Conservation (phyloP, 1,139 yeast species). For the Scheffersomyces illinoinensis region DNA sequence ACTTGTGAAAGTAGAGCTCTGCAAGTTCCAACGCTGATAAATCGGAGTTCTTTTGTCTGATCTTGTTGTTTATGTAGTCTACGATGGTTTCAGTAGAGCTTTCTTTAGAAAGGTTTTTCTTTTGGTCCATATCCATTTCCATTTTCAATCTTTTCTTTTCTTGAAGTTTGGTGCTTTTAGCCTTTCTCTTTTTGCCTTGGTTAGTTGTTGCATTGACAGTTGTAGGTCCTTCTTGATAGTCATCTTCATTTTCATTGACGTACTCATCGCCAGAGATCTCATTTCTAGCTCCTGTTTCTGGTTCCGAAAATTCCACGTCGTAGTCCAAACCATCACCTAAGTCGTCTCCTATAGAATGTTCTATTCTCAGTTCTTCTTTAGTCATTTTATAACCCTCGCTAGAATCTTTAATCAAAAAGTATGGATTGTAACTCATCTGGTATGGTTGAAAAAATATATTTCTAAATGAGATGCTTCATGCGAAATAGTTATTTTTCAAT, state of each 20-base stretch:
- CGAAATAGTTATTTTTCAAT: background rate
- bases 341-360: slow-evolving; percentile 42
- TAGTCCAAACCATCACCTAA: slow-evolving; percentile 69
- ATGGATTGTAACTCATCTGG: background rate
- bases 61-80: slow-evolving; percentile 56
- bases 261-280: background rate
- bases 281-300: slow-evolving; percentile 4
- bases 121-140: slow-evolving; percentile 56
- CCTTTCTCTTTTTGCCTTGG: slow-evolving; percentile 30
- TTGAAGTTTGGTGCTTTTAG: slow-evolving; percentile 34
- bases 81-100: slow-evolving; percentile 54
- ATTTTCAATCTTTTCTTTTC: slow-evolving; percentile 59
- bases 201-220: slow-evolving; percentile 9
- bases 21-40: slow-evolving; percentile 63
- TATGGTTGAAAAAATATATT: background rate
- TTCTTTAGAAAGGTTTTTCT: slow-evolving; percentile 50
- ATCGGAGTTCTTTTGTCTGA: slow-evolving; percentile 53
- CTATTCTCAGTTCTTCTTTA: slow-evolving; percentile 1
- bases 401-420: too few relatives aligned
- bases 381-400: slow-evolving; percentile 3
- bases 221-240: slow-evolving; percentile 1
- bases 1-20: slow-evolving; percentile 54
- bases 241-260: slow-evolving; percentile 2
- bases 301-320: slow-evolving; percentile 37
- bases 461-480: background rate